Base-by-base conservation (phyloP, 2,329 filamentous ascomycete species). In the Nemania sp. region DNA sequence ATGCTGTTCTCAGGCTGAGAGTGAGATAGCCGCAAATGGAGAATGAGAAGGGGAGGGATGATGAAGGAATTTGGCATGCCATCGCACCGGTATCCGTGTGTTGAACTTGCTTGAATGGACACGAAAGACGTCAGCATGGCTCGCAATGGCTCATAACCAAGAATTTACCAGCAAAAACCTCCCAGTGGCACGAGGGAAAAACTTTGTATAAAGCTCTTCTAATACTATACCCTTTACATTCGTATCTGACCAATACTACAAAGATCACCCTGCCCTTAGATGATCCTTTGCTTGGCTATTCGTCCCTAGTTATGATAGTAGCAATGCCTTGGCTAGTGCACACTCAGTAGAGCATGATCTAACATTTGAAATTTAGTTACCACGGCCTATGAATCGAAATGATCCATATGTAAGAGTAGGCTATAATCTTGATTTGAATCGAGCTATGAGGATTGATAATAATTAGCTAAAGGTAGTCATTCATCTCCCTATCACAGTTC, bases 201-300 rank as follows among this genome's bases (percentile, higher is more conserved):
- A 70, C 64, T 75, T 75, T 73, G 72, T 74, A 75, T 74, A 76
- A 68, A 77, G 72, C 70, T 73, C 70, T 72, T 67, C 70, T 76
- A 77, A 76, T 77, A 76, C 52, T 71, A 73, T 70, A 69, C 70
- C 70, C 68, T 69, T 74, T 75, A 70, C 59, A 71, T 75, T 75
- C 72, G 20, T 57, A 56, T 55, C 18, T 55, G 68, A 53, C 56
- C 49, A 69, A 70, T 72, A 32, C 20, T 45, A 38, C 20, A 51
- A 22, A 54, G 18, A 41, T 51, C 32, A 32, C 41, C 3, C 49
- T 3, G 18, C 24, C 13, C 20, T 22, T 15, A 15, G n/a, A 51
- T 27, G 2, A 27, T 27, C 15, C 10, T 13, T 13, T 51, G 47
- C 22, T 13, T 11, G 10, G 10, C 10, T 24, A 26, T 51, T 13